These are phyloP conservation scores for Neocucurbitaria cava DNA, from an alignment of 2,329 filamentous ascomycete genomes.

Conservation along the genomic window DNA sequence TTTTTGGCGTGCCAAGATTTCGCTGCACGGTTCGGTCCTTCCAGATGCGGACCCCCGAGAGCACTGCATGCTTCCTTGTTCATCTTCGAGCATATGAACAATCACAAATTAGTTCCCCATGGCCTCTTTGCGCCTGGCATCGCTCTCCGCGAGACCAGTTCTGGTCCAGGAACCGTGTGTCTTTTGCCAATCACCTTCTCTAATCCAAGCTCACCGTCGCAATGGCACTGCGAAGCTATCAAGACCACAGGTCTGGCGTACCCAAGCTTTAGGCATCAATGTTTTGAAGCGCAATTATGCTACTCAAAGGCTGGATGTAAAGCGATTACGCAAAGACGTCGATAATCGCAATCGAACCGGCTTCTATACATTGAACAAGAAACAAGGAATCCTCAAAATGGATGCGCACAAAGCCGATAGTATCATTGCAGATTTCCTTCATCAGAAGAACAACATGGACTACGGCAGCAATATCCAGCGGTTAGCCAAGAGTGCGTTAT, in stretches of 20 bases:
- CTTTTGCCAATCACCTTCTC: conserved; percentile 27
- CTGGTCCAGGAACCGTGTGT: conserved; percentile 18
- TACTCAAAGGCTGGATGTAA: conserved; percentile 20
- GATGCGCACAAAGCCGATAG: conserved; percentile 24
- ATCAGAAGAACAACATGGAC: conserved; percentile 24
- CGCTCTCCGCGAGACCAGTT: conserved; percentile 12
- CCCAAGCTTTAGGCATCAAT: background rate
- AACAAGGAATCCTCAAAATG: conserved; percentile 23
- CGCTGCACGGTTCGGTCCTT: conserved; percentile 12
- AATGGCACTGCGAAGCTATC: conserved; percentile 7
- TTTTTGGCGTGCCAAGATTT: conserved; percentile 39
- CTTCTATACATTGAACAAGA: conserved; percentile 26
- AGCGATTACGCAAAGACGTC: conserved; percentile 25
- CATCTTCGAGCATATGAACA: background rate
- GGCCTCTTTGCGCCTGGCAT: conserved; percentile 23
- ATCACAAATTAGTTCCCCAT: conserved; percentile 10
- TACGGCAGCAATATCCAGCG: conserved; percentile 21
- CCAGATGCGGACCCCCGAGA: conserved; percentile 27
- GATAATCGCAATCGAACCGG: conserved; percentile 28
- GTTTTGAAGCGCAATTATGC: conserved; percentile 21
- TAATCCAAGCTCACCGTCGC: conserved; percentile 1
- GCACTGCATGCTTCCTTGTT: background rate
- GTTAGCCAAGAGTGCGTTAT: conserved; percentile 31
- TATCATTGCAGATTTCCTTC: conserved; percentile 35
- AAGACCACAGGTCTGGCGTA: background rate